Evolutionary conservation across 306 rosid genomes (phyloP).

Genomic region (Cotoneaster glaucophyllus): DNA sequence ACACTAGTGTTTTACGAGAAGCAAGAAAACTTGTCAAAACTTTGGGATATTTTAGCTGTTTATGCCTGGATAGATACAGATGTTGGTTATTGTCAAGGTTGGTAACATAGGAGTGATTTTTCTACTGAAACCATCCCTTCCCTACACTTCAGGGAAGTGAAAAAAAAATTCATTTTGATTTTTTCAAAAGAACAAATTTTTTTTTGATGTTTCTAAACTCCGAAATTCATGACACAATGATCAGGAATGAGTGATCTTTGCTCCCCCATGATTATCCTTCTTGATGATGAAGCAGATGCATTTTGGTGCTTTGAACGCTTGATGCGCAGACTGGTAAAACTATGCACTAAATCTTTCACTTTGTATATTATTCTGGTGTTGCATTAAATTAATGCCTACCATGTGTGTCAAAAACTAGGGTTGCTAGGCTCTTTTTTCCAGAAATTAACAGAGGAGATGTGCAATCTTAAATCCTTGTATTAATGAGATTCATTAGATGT

Average conservation of each 20-base stretch:
- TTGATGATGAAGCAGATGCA: conserved; percentile 96
- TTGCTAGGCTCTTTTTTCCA: not conserved
- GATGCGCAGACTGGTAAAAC: conserved; percentile 92
- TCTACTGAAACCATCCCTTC: not conserved
- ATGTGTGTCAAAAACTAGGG: not conserved
- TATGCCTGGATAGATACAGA: conserved; percentile 96
- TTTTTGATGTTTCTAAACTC: conserved; percentile 14
- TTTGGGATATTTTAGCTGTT: conserved; percentile 95
- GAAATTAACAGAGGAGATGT: not conserved
- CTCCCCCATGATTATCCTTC: conserved; percentile 95
- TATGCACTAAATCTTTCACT: conserved; percentile 1
- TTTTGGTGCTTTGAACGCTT: conserved; percentile 99
- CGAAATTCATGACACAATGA: conserved; percentile 25
- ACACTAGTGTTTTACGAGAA: conserved; percentile 91
- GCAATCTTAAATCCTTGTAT: not conserved
- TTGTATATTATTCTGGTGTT: not conserved
- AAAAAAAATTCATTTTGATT: not conserved
- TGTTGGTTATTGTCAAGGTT: conserved; percentile 97
- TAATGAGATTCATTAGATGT: not conserved
- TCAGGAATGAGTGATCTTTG: conserved; percentile 99
- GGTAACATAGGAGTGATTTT: conserved; percentile 12
- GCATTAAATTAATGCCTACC: not conserved
- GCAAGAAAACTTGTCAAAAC: conserved; percentile 78
- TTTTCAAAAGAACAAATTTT: not conserved
- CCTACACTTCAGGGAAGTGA: not conserved